Conservation (phyloP, 225 moss, liverwort and hornwort species). For the Climacium dendroides region DNA sequence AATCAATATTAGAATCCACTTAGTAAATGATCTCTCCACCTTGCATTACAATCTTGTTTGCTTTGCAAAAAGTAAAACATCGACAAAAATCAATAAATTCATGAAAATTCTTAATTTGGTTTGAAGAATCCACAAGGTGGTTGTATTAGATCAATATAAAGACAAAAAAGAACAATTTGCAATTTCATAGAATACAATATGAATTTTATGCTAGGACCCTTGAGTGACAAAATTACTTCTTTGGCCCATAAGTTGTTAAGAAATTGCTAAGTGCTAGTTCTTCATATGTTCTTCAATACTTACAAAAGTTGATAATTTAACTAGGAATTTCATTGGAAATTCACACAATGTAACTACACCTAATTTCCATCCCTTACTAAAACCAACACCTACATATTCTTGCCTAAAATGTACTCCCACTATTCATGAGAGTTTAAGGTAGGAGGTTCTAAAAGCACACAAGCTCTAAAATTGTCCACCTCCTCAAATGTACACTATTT, state of each 20-base stretch:
- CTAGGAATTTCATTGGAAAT: neutral
- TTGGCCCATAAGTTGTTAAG: rapidly evolving
- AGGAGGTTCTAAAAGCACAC: no score
- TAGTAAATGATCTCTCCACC: no score
- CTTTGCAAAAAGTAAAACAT: neutral
- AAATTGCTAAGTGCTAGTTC: neutral
- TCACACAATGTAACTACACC: neutral
- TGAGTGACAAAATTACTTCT: neutral
- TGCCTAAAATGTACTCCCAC: no score
- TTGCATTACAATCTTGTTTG: no score
- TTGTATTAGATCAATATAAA: no score
- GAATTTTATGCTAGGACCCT: neutral
- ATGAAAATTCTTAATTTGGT: neutral
- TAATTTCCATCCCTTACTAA: neutral
- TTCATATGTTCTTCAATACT: neutral
- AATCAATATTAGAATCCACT: neutral
- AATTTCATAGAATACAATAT: neutral
- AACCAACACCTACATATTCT: no score
- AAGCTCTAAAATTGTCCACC: no score
- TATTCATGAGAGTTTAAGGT: neutral
- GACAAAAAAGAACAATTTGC: rapidly evolving
- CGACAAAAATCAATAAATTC: neutral
- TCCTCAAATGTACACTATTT: no score
- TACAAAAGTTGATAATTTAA: neutral
- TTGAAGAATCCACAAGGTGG: neutral